These are phyloP conservation scores for Canariomyces notabilis DNA, from an alignment of 2,329 filamentous ascomycete species.

Conservation along the genomic window DNA sequence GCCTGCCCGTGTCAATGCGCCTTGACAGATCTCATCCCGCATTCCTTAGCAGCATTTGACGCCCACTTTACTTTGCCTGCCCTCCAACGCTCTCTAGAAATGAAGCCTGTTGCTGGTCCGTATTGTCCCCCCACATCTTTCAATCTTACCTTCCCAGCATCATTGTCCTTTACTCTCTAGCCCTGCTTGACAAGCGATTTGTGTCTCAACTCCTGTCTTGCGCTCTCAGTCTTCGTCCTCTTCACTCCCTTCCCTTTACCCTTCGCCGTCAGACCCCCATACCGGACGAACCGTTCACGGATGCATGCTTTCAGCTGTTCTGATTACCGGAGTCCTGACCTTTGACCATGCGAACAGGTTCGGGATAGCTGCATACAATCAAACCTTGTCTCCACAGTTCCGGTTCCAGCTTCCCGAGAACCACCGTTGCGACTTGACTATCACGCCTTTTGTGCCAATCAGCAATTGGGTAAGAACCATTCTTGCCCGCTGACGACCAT, in stretches of 20 bases:
- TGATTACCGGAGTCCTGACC: constrained; percentile 35
- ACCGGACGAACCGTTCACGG: constrained; percentile 31
- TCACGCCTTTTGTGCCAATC: constrained; percentile 15
- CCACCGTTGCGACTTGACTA: constrained; percentile 13
- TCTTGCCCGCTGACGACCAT: constrained; percentile 3
- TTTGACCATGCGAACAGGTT: constrained; percentile 41
- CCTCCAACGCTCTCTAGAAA: constrained; percentile 23
- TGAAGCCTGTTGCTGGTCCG: constrained; percentile 23
- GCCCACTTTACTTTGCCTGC: constrained; percentile 10
- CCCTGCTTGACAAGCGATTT: neutral
- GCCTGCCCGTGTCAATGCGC: constrained; percentile 14
- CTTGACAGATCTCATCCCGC: constrained; percentile 21
- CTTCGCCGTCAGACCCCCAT: constrained; percentile 13
- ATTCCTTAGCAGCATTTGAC: constrained; percentile 20
- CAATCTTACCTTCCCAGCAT: constrained; percentile 10
- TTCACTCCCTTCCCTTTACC: constrained; percentile 11
- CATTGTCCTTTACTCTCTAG: constrained; percentile 6
- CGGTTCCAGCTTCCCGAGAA: constrained; percentile 19
- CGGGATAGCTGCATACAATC: constrained; percentile 41
- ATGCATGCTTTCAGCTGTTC: constrained; percentile 33
- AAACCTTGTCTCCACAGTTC: constrained; percentile 30
- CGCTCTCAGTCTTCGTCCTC: neutral
- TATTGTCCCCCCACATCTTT: constrained; percentile 17
- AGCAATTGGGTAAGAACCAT: constrained; percentile 15
- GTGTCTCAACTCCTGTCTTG: constrained; percentile 19